phyloP scores from a whole-genome alignment of 2,329 filamentous ascomycete species.

The Aspergillus candidus region DNA sequence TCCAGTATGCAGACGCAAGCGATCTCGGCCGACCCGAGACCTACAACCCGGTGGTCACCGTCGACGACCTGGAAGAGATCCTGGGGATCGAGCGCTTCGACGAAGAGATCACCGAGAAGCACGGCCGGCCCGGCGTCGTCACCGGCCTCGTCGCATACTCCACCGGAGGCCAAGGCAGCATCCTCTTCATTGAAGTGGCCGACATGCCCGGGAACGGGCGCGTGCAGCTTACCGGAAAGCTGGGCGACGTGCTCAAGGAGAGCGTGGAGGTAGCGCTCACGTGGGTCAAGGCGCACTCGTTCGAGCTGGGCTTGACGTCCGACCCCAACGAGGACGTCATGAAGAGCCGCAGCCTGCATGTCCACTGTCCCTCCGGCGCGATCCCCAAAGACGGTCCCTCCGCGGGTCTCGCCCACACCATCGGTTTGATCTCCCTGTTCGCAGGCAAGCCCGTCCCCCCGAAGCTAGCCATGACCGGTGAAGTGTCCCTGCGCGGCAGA shows the following conservation, averaged over 20 bases:
- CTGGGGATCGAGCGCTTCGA: slow-evolving; percentile 90
- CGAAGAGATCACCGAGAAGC: slow-evolving; percentile 88
- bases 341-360: slow-evolving; percentile 88
- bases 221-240: slow-evolving; percentile 91
- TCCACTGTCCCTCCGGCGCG: slow-evolving; percentile 90
- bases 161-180: slow-evolving; percentile 86
- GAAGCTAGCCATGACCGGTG: slow-evolving; percentile 88
- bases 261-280: slow-evolving; percentile 91
- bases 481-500: slow-evolving; percentile 73
- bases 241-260: slow-evolving; percentile 95
- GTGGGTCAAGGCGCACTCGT: slow-evolving; percentile 96
- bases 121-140: slow-evolving; percentile 77
- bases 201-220: slow-evolving; percentile 92
- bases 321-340: slow-evolving; percentile 86
- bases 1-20: slow-evolving; percentile 86
- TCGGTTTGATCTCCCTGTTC: slow-evolving; percentile 88
- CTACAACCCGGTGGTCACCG: slow-evolving; percentile 67
- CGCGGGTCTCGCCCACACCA: slow-evolving; percentile 87
- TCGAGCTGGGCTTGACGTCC: slow-evolving; percentile 75
- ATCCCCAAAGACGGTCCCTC: slow-evolving; percentile 85
- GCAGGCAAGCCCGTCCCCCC: slow-evolving; percentile 79
- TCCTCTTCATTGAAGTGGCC: slow-evolving; percentile 95
- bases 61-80: slow-evolving; percentile 81
- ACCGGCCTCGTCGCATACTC: slow-evolving; percentile 95
- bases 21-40: slow-evolving; percentile 62